Percentiles rank a stretch among this genome's conserved stretches.
These are phyloP conservation scores for Trichoderma polysporum DNA, from an alignment of 2,329 filamentous ascomycete species.

Conservation along the genomic window DNA sequence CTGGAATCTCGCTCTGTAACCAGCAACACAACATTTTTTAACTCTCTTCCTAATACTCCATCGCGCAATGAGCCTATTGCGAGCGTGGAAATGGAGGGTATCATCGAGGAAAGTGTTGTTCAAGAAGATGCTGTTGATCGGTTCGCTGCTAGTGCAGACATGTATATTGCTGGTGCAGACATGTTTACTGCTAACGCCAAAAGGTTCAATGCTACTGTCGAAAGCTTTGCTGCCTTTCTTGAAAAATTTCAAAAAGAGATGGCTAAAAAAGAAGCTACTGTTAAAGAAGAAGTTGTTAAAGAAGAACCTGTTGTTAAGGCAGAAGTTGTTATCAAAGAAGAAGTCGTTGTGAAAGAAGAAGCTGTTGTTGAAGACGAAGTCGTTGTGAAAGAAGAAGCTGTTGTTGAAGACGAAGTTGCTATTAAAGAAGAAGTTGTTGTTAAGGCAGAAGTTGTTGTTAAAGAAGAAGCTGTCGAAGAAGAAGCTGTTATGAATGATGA, in stretches of 20 bases:
- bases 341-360: not conserved
- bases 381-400: no score
- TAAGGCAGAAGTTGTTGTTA: not conserved
- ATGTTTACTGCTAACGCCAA: not conserved
- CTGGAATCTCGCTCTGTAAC: not conserved
- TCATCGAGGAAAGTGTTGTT: not conserved
- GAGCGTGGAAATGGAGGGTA: not conserved
- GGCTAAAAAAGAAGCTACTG: not conserved
- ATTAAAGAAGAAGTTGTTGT: not conserved
- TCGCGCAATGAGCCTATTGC: not conserved
- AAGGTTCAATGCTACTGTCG: not conserved
- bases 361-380: not conserved
- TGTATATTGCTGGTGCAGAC: not conserved
- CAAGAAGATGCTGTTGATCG: not conserved
- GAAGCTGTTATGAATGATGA: not conserved
- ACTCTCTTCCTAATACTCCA: not conserved
- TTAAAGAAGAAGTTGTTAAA: not conserved
- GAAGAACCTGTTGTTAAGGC: not conserved
- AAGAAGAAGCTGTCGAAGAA: not conserved
- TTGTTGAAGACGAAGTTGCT: not conserved
- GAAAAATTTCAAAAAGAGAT: not conserved
- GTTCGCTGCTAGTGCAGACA: not conserved
- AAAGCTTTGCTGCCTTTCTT: not conserved
- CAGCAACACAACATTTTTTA: slow-evolving; percentile 1
- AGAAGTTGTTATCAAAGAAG: not conserved